Percentiles rank a stretch among this genome's conserved stretches.
Evolutionary conservation across 108 stramenopile genomes (phyloP).

Genomic region (Chaetoceros muelleri): DNA sequence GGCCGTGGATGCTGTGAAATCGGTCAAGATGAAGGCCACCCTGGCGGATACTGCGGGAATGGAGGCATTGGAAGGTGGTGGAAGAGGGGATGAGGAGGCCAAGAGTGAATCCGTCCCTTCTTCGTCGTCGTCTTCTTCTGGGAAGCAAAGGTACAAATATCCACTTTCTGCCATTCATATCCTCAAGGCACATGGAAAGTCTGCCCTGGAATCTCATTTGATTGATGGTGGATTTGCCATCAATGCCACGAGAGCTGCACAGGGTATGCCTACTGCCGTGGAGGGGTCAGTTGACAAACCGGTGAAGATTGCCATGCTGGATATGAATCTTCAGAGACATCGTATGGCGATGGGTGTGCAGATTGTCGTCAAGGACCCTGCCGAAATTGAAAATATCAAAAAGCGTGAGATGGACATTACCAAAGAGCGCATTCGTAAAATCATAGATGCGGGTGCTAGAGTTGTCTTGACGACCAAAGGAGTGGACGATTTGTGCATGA

Average conservation of each 20-base stretch:
- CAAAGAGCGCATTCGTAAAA: conserved; percentile 98
- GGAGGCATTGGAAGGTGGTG: conserved; percentile 19
- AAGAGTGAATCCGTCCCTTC: too few relatives aligned
- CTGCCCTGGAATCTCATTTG: conserved; percentile 82
- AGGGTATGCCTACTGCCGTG: conserved; percentile 94
- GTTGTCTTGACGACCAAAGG: conserved; percentile 98
- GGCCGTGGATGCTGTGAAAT: conserved; percentile 93
- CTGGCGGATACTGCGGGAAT: conserved; percentile 35
- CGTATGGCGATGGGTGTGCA: conserved; percentile 98
- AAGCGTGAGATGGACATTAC: conserved; percentile 98
- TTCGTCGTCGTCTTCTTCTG: conserved; percentile 5
- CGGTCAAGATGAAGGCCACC: conserved; percentile 67
- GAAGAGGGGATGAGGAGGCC: conserved; percentile 2
- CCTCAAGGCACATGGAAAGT: conserved; percentile 98
- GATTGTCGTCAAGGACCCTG: conserved; percentile 84
- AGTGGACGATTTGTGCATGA: conserved; percentile 98
- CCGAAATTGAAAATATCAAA: conserved; percentile 93
- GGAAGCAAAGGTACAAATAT: conserved; percentile 62
- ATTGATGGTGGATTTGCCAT: conserved; percentile 94
- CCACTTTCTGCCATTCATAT: conserved; percentile 96
- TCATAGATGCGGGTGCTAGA: conserved; percentile 92
- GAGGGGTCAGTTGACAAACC: conserved; percentile 23
- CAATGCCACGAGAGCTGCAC: conserved; percentile 88
- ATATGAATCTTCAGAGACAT: conserved; percentile 98
- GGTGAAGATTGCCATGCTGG: conserved; percentile 95